Evolutionary conservation across 1,284 basidiomycete genomes (phyloP).

Genomic region (Vanrija sp.): DNA sequence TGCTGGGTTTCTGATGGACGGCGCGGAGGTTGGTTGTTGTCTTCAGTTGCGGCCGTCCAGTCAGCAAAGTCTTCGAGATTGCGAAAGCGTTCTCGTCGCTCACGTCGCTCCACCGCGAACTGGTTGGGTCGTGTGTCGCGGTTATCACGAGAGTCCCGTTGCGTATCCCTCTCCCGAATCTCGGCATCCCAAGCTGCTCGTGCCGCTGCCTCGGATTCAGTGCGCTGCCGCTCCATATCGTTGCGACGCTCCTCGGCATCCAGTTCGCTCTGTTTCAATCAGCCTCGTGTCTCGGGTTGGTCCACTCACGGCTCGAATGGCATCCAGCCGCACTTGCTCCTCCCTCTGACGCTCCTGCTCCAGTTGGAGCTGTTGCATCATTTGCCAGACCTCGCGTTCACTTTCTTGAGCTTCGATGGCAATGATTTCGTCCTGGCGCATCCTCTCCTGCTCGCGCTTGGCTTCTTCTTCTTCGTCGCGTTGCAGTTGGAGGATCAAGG

Average conservation of each 20-base stretch:
- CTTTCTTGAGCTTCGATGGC: slow-evolving; percentile 43
- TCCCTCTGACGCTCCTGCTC: slow-evolving; percentile 22
- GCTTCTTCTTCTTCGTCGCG: slow-evolving; percentile 33
- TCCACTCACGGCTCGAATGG: slow-evolving; percentile 28
- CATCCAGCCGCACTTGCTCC: slow-evolving; percentile 36
- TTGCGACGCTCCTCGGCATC: slow-evolving; percentile 23
- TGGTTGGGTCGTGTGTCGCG: not conserved
- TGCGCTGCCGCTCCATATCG: slow-evolving; percentile 18
- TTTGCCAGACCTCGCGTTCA: slow-evolving; percentile 35
- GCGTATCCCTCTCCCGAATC: no score
- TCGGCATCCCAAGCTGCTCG: not conserved
- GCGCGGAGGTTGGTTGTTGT: not conserved
- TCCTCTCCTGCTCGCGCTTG: slow-evolving; percentile 14
- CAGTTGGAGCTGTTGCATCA: slow-evolving; percentile 8
- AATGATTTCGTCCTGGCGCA: slow-evolving; percentile 31
- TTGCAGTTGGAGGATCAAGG: slow-evolving; percentile 31
- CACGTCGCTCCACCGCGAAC: slow-evolving; percentile 30
- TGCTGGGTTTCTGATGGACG: not conserved
- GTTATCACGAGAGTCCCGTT: no score
- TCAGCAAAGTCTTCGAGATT: slow-evolving; percentile 1
- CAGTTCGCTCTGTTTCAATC: slow-evolving; percentile 25
- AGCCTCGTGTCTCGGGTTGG: slow-evolving; percentile 39
- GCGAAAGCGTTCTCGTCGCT: slow-evolving; percentile 10
- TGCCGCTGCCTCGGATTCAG: not conserved
- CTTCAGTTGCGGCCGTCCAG: not conserved